These are phyloP conservation scores for Pichia ethanolica DNA, from an alignment of 805 yeast genomes.

Conservation along the genomic window DNA sequence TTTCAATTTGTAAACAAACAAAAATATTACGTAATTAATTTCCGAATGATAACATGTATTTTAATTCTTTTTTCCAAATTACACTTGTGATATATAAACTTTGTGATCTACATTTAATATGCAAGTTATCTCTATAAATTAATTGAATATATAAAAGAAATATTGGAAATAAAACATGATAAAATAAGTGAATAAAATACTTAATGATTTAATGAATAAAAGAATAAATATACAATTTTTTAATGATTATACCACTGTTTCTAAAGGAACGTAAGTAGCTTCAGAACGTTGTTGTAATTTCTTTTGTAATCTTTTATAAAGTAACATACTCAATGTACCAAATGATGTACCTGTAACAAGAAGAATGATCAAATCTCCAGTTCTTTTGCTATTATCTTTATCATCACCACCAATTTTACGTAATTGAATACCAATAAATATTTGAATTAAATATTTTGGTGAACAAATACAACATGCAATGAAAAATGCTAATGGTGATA, in stretches of 20 bases:
- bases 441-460: conserved; percentile 71
- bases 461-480: conserved; percentile 69
- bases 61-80: no score
- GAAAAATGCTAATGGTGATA: conserved; percentile 53
- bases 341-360: conserved; percentile 48
- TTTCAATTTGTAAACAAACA: no score
- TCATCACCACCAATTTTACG: conserved; percentile 59
- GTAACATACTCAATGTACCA: conserved; percentile 52
- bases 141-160: no score
- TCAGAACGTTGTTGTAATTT: conserved; percentile 17
- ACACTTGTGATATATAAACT: no score
- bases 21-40: no score
- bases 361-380: conserved; percentile 60
- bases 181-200: no score
- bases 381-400: conserved; percentile 35
- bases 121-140: no score
- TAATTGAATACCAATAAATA: conserved; percentile 71
- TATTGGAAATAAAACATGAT: no score
- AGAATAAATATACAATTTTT: no score
- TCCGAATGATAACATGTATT: no score
- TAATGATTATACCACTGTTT: not conserved
- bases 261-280: not conserved
- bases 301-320: conserved; percentile 49
- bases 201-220: no score
- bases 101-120: no score